Evolutionary conservation across 1,284 basidiomycete genomes (phyloP).

Genomic region (Naganishia sp.): DNA sequence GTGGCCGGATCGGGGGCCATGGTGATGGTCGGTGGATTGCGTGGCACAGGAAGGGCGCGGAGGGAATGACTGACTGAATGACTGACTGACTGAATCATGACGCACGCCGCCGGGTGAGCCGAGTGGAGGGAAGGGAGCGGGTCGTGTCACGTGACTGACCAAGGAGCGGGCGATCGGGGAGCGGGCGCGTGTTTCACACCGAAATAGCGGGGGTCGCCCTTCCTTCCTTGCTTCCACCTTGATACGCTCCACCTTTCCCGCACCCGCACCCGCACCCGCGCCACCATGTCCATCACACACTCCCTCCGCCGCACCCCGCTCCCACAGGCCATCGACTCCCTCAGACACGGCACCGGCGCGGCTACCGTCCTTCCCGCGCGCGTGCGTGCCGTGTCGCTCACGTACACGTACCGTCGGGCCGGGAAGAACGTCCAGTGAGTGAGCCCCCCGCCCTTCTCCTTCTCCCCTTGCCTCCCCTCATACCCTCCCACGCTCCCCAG

Average conservation of each 20-base stretch:
- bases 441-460: background rate
- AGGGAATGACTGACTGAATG: too few species aligned
- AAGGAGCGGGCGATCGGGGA: too few species aligned
- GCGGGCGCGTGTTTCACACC: background rate
- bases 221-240: background rate
- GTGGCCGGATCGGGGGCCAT: background rate
- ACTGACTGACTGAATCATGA: too few species aligned
- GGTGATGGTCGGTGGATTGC: background rate
- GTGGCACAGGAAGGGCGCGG: too few species aligned
- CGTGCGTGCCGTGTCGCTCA: slow-evolving; percentile 16
- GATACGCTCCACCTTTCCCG: background rate
- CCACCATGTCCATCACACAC: slow-evolving; percentile 23
- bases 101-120: too few species aligned
- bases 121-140: too few species aligned
- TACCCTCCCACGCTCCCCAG: slow-evolving; percentile 8
- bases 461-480: background rate
- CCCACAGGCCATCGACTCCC: slow-evolving; percentile 18
- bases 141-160: too few species aligned
- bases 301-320: slow-evolving; percentile 16
- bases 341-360: slow-evolving; percentile 26
- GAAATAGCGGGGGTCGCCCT: background rate
- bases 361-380: slow-evolving; percentile 6
- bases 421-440: slow-evolving; percentile 23
- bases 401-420: slow-evolving; percentile 12
- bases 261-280: background rate